These are phyloP conservation scores for Larix kaempferi DNA, from an alignment of 75 land plant genomes.

Conservation along the genomic window DNA sequence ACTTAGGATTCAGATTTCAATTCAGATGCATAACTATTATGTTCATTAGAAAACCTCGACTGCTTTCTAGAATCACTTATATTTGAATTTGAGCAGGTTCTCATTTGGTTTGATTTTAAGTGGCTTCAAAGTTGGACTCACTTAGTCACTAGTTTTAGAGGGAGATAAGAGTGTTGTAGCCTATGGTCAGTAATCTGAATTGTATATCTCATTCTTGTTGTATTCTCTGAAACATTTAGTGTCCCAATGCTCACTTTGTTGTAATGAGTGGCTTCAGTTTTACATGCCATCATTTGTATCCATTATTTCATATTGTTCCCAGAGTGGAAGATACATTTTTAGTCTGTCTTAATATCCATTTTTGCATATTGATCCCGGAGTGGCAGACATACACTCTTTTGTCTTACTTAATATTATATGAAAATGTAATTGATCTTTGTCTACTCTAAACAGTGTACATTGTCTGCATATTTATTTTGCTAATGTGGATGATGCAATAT, in stretches of 20 bases:
- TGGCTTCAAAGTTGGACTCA: neutral
- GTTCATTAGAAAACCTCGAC: neutral
- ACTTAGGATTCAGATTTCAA: neutral
- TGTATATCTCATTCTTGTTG: neutral
- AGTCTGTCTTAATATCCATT: no score
- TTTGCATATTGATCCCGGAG: no score
- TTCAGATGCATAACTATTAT: neutral
- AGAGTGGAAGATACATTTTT: no score
- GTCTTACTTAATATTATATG: no score
- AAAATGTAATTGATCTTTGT: no score
- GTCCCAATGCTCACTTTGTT: neutral
- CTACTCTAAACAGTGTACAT: no score
- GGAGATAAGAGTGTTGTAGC: neutral
- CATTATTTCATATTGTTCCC: no score
- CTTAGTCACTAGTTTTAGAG: neutral
- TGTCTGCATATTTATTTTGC: no score
- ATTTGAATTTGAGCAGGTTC: neutral
- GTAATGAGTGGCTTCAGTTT: neutral
- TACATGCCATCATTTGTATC: no score
- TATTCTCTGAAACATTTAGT: neutral
- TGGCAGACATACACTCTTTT: neutral
- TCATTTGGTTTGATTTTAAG: neutral
- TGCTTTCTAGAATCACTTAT: neutral
- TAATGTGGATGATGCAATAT: no score
- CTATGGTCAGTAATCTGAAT: constrained; percentile 1